These are phyloP conservation scores for Fusarium proliferatum DNA, from an alignment of 2,329 filamentous ascomycete species.

Conservation along the genomic window DNA sequence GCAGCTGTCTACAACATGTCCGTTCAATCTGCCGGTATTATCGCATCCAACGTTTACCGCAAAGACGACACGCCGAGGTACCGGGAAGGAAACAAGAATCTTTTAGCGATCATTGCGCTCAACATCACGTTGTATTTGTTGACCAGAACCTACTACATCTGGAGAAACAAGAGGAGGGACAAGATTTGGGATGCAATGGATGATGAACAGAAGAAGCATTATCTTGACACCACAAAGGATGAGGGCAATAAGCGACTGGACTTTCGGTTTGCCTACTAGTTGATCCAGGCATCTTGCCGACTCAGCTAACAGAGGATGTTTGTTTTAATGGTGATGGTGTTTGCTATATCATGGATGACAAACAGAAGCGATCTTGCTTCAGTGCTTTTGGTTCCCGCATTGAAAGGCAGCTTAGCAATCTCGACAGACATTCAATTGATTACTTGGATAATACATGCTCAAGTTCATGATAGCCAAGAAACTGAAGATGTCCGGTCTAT, in stretches of 20 bases:
- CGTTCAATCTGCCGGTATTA: neutral
- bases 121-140: neutral
- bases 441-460: neutral
- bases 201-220: neutral
- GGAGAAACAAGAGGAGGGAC: neutral
- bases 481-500: neutral
- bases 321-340: neutral
- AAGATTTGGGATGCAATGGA: neutral
- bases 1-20: neutral
- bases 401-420: neutral
- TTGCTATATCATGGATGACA: neutral
- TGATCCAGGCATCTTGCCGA: accelerated
- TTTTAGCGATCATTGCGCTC: neutral
- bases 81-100: neutral
- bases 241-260: neutral
- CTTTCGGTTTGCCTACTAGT: neutral
- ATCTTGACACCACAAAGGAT: neutral
- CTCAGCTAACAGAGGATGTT: neutral
- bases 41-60: neutral
- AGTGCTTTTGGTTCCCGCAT: neutral
- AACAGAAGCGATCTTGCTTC: neutral
- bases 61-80: neutral
- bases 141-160: neutral
- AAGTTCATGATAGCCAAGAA: neutral
- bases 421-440: neutral